Conservation (phyloP, 371 early-diverging fungal genomes). For the Apophysomyces variabilis region DNA sequence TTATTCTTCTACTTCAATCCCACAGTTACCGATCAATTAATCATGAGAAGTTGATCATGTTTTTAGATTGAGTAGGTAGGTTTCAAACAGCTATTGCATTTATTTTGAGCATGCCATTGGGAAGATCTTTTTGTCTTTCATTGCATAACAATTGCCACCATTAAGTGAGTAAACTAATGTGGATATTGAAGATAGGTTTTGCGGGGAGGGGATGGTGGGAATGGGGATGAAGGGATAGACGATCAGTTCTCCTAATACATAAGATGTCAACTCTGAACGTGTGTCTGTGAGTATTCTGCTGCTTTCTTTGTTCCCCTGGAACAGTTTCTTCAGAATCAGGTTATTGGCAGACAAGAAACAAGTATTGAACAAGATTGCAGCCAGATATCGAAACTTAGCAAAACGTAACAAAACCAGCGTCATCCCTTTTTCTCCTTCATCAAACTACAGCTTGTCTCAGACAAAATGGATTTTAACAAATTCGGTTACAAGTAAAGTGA, state of each 20-base stretch:
- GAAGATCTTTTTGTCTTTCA: background rate
- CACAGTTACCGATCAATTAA: background rate
- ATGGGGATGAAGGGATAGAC: background rate
- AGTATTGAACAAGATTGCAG: conserved; percentile 8
- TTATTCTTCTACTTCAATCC: too few species aligned
- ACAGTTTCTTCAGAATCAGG: background rate
- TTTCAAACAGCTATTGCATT: background rate
- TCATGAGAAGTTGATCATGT: background rate
- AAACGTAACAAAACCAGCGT: background rate
- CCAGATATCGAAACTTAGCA: conserved; percentile 2
- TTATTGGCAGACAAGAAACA: conserved; percentile 8
- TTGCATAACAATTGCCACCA: background rate
- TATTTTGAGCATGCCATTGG: background rate
- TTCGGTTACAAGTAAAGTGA: background rate
- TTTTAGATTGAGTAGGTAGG: background rate
- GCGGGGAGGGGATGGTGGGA: background rate
- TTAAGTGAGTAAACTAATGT: background rate
- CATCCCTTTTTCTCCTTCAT: background rate
- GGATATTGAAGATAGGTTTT: background rate
- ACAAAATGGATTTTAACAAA: background rate
- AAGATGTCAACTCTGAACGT: conserved; percentile 6
- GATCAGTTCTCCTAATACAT: background rate
- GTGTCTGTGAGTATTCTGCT: background rate
- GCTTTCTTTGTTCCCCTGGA: background rate
- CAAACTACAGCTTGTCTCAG: background rate